A percentile compares a stretch with the other conserved stretches of the same genome.
Evolutionary conservation across 208 protist genomes (phyloP).

Genomic region (Acanthamoeba lenticulata): DNA sequence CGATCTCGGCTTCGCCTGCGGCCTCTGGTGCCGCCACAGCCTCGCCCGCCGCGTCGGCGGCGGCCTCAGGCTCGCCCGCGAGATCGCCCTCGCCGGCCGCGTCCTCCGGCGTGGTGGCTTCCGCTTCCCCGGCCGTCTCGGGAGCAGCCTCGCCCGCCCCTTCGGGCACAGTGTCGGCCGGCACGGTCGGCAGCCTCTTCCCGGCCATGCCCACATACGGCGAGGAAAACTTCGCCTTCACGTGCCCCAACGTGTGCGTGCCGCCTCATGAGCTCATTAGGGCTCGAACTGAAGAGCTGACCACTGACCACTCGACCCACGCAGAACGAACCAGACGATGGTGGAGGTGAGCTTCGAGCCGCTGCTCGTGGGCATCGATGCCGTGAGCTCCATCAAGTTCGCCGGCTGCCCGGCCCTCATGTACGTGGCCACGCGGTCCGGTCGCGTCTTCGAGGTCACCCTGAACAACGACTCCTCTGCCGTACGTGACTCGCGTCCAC

Average conservation of each 20-base stretch:
- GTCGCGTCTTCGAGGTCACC: slow-evolving; percentile 8
- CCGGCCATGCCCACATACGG: background rate
- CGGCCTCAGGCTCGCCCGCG: background rate
- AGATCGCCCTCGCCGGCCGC: background rate
- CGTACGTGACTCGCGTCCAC: background rate
- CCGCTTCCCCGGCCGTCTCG: background rate
- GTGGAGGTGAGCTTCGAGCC: slow-evolving; percentile 28
- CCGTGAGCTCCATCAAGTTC: slow-evolving; percentile 39
- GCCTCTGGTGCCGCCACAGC: background rate
- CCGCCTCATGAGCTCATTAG: background rate
- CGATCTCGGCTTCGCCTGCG: background rate
- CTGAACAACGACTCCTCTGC: background rate
- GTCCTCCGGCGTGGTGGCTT: background rate
- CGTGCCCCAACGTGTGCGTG: background rate
- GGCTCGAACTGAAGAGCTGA: background rate
- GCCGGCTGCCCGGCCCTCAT: slow-evolving; percentile 3
- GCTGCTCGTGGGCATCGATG: background rate
- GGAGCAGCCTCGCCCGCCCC: background rate
- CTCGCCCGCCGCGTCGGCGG: background rate
- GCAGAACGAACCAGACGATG: background rate
- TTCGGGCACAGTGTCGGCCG: background rate
- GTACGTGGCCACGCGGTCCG: background rate
- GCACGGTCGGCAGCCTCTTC: background rate
- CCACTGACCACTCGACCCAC: background rate
- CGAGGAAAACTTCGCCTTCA: background rate